A percentile compares a stretch with the other conserved stretches of the same genome.
Evolutionary conservation across 2,329 filamentous ascomycete genomes (phyloP).

Genomic region (Helotiales sp.): DNA sequence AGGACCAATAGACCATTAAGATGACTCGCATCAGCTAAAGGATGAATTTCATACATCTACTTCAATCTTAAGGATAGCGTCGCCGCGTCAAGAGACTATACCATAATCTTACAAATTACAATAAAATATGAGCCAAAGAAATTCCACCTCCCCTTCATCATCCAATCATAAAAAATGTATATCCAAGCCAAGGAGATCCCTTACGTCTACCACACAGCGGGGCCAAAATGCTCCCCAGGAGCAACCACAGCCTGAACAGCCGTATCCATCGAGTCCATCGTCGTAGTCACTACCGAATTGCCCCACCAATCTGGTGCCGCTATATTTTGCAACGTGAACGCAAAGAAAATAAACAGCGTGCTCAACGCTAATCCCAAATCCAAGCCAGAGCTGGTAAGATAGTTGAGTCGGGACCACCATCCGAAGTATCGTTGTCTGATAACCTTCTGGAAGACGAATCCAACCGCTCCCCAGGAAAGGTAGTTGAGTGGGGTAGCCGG

Average conservation of each 20-base stretch:
- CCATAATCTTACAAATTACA: constrained; percentile 13
- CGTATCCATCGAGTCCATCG: constrained; percentile 24
- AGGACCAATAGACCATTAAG: too few species aligned
- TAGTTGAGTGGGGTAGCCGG: constrained; percentile 73
- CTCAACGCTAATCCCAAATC: constrained; percentile 69
- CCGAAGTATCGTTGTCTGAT: constrained; percentile 64
- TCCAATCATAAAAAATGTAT: background rate
- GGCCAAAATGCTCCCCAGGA: constrained; percentile 20
- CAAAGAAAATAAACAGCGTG: constrained; percentile 65
- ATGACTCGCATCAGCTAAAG: background rate
- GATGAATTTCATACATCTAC: background rate
- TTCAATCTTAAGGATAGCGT: background rate
- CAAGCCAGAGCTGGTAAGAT: constrained; percentile 69
- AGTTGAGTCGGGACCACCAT: constrained; percentile 80
- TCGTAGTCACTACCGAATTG: constrained; percentile 34
- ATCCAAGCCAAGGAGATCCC: background rate
- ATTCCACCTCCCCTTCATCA: background rate
- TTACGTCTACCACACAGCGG: constrained; percentile 7
- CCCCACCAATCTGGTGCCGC: constrained; percentile 62
- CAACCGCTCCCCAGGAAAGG: constrained; percentile 66
- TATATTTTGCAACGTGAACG: constrained; percentile 60
- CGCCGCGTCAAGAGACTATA: constrained; percentile 8
- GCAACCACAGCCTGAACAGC: constrained; percentile 20
- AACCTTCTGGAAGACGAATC: constrained; percentile 67
- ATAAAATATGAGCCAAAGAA: background rate